These are phyloP conservation scores for Petunia secreta DNA, from an alignment of 257 asterid genomes.

Conservation along the genomic window DNA sequence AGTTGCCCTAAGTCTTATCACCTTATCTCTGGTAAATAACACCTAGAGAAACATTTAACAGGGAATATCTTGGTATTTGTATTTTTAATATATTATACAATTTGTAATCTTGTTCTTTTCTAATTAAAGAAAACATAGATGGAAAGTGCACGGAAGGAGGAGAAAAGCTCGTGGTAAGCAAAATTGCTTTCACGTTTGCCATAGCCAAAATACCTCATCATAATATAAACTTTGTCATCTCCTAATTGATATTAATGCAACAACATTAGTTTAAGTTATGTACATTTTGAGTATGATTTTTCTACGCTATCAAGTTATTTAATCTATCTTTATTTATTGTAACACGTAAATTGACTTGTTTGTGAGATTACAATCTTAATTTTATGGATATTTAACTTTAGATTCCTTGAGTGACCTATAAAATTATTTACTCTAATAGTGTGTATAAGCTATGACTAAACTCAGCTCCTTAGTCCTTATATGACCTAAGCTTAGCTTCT, in stretches of 20 bases:
- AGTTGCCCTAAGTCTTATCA: slow-evolving; percentile 30
- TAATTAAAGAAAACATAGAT: neutral
- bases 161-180: slow-evolving; percentile 4
- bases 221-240: neutral
- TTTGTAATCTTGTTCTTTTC: neutral
- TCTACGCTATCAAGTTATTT: too few species aligned
- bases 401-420: too few species aligned
- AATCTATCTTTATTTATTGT: too few species aligned
- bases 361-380: too few species aligned
- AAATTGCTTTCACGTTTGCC: slow-evolving; percentile 7
- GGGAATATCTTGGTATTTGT: slow-evolving; percentile 39
- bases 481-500: too few species aligned
- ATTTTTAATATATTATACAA: neutral
- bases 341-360: too few species aligned
- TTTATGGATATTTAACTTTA: too few species aligned
- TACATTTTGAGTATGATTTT: too few species aligned
- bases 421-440: too few species aligned
- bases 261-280: too few species aligned
- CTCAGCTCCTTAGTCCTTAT: too few species aligned
- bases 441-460: too few species aligned
- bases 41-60: slow-evolving; percentile 43
- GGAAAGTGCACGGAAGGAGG: slow-evolving; percentile 20
- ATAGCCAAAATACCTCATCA: neutral
- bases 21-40: slow-evolving; percentile 38
- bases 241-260: neutral